Evolutionary conservation across 2,329 filamentous ascomycete genomes (phyloP), one percentile per base, ranked within the genome.

Genomic region (Botrytis medusae): DNA sequence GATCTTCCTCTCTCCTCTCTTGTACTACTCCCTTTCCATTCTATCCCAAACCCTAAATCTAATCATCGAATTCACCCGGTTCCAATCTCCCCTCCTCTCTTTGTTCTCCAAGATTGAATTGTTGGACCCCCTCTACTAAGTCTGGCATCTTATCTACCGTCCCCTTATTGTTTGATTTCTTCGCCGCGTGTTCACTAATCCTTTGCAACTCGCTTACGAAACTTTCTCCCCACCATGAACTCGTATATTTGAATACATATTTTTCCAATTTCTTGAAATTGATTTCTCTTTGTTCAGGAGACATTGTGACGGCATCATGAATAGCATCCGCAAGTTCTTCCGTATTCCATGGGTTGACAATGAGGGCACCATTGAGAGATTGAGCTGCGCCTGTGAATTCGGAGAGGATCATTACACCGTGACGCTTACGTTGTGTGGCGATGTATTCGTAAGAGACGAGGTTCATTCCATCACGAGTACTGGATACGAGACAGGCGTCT

Each of bases 391-490:
- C 96, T 0, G 96, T 95, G 81, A 99, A 98, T 82, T 99, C 96
- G 65, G 95, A 98, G 46, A 99, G 89, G 72, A 99, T 95, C 89
- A 99, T 92, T 75, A 94, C 92, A 74, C 96, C 96, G 81, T 98
- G 94, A 69, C 94, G 91, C 80, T 97, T 91, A 78, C 93, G 89
- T 81, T 99, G 95, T 4, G 93, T 94, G 37, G 95, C 95, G 77
- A 99, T 98, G 85, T 98, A 99, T 83, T 99, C 95, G 84, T 98
- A 98, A 0, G 94, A 97, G 46, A 98, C 96, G 44, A 99, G 87
- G 83, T 99, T 99, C 96, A 99, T 99, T 80, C 96, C 96, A 81
- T 99, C 96, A 68, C 96, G 92, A n/a, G 93, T 98, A 4, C 93
- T 98, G 14, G 93, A 97, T 54, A 97, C 95, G 22, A 98, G 88